Base-by-base conservation (phyloP, 2,329 filamentous ascomycete genomes). In the Colletotrichum echinochloae region DNA sequence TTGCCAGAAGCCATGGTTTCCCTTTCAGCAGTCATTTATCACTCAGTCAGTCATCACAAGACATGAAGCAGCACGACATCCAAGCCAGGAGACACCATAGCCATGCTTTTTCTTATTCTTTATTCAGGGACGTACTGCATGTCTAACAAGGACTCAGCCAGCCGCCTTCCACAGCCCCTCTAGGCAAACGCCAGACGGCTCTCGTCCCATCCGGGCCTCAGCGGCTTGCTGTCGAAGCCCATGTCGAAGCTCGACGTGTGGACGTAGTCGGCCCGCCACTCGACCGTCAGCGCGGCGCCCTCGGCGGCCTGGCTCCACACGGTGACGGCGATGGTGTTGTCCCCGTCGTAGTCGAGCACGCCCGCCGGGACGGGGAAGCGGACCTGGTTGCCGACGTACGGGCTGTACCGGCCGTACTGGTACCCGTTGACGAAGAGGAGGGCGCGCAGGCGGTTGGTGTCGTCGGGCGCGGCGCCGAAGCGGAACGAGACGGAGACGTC, bases 381-480 rank as follows among this genome's bases (percentile, higher is more conserved):
- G 20, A 86, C 81, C 79, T 91, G 89, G 56, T 89, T 87, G 0
- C 89, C 89, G 48, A 91, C 88, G 60, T 86, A 84, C 0, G 89
- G 88, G 70, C 87, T 86, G 74, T 86, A 91, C 9, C 87, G 83
- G 2, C 86, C 89, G 73, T 89, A 91, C 75, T 90, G 88, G 74
- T 90, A 91, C 0, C 89, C 89, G 65, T 91, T 91, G n/a, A 91
- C 84, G 65, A 88, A 91, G 2, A 91, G 76, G 74, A 89, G 83
- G 0, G 84, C 86, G 14, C 89, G 83, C 3, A 83, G 73, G 23
- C 76, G 78, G 73, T 83, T 83, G 26, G 75, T 79, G 20, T 79
- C 78, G 7, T 81, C 80, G 0, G 79, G 77, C 0, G 84, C 80
- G 0, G 86, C 84, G 0, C 82, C 83, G 2, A 91, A 78, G 3